Percentiles rank a stretch among this genome's conserved stretches.
Evolutionary conservation across 805 yeast genomes (phyloP).

Genomic region (Sugiyamaella americana): DNA sequence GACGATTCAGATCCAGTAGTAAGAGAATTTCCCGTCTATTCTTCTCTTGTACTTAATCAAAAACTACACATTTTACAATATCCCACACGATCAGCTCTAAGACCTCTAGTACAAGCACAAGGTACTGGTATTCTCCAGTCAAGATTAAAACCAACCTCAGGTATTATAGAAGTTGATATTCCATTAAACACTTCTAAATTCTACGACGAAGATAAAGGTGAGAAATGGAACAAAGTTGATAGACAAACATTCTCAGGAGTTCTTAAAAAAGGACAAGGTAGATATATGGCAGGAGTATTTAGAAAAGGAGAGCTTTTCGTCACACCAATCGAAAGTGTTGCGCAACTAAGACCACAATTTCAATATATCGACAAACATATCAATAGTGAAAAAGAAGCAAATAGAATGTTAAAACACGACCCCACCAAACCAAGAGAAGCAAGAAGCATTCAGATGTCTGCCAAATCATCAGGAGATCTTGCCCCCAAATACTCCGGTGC

Average conservation of each 20-base stretch:
- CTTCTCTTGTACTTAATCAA: conserved; percentile 30
- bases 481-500: conserved; percentile 67
- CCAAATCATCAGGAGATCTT: conserved; percentile 52
- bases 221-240: conserved; percentile 56
- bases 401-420: conserved; percentile 37
- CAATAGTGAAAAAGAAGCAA: conserved; percentile 35
- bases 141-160: conserved; percentile 55
- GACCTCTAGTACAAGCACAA: conserved; percentile 35
- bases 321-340: conserved; percentile 56
- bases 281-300: conserved; percentile 36
- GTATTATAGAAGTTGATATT: conserved; percentile 65
- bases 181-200: conserved; percentile 66
- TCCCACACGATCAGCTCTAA: conserved; percentile 48
- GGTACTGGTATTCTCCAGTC: conserved; percentile 40
- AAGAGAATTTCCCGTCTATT: conserved; percentile 51
- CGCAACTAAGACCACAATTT: conserved; percentile 79
- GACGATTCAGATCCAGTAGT: conserved; percentile 54
- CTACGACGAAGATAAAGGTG: conserved; percentile 58
- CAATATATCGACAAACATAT: conserved; percentile 63
- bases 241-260: conserved; percentile 70
- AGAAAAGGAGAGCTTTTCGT: conserved; percentile 51
- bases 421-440: conserved; percentile 39
- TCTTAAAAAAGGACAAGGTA: conserved; percentile 32
- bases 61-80: conserved; percentile 48
- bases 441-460: conserved; percentile 72